Evolutionary conservation across 768 basidiomycete species (phyloP), one percentile per base, ranked within the genome.

Genomic region (Phanerochaete sordida): DNA sequence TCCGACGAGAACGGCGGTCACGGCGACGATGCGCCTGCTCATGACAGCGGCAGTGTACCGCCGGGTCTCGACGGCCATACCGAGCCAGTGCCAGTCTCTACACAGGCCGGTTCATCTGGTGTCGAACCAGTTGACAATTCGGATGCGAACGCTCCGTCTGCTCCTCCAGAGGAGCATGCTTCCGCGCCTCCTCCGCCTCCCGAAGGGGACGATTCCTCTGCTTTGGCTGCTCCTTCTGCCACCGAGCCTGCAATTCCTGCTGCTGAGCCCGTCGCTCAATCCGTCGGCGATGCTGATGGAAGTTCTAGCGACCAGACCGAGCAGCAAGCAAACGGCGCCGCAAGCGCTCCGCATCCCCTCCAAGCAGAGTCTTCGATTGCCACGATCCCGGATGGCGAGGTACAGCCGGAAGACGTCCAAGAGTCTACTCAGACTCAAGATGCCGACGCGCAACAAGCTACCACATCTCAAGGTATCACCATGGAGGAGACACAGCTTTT

Each of bases 311-410:
- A 70, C 65, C 81, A 83, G 76, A 73, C 77, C 64, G 62, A 70
- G 52, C 24, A 23, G 33, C 53, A 61, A 53, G 21, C 72, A 60
- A 67, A 43, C 39, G 39, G 69, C 60, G 65, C 69, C 33, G 65
- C 68, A 39, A 58, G 70, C 66, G 68, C 55, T n/a, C 31, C 65
- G 43, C 69, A 74, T 52, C 76, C 77, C 2, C 67, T 82, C 51
- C 75, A 79, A 68, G 70, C 77, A 21, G 69, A 65, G 19, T 69
- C 80, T 57, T 84, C 83, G 19, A 72, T 74, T 30, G 78, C 84
- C 6, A 87, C 85, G 30, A 69, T 86, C 43, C 71, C 81, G 50
- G 77, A 83, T 64, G 70, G 81, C 59, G 77, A 79, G 50, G 71
- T 66, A 31, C 72, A 49, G 4, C 55, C 57, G 47, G 19, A 53